These are phyloP conservation scores for Lecanoromycetidae sp. DNA, from an alignment of 2,329 filamentous ascomycete species.

Conservation along the genomic window DNA sequence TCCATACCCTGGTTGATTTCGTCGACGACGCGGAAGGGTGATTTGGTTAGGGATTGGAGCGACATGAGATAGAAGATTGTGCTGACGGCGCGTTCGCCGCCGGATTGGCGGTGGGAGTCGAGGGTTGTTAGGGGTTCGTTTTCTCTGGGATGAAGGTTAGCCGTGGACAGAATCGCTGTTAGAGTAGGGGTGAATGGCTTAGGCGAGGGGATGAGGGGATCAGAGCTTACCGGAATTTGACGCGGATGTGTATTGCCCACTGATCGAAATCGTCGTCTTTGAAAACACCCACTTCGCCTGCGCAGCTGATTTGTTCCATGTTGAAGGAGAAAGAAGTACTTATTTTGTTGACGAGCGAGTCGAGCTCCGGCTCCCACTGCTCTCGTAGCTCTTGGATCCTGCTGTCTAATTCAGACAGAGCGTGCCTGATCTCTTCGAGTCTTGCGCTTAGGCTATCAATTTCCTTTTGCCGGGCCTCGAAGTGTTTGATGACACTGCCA, in stretches of 20 bases:
- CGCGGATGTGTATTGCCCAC: constrained; percentile 87
- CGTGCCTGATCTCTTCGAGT: constrained; percentile 42
- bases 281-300: constrained; percentile 75
- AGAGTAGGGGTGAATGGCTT: not conserved
- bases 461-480: constrained; percentile 56
- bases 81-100: constrained; percentile 87
- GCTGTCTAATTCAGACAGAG: constrained; percentile 43
- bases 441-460: constrained; percentile 56
- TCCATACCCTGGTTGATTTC: constrained; percentile 99
- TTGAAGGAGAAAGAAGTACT: constrained; percentile 87
- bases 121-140: constrained; percentile 74
- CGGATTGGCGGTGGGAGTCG: constrained; percentile 86
- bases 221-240: constrained; percentile 60
- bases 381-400: constrained; percentile 55
- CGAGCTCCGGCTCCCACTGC: constrained; percentile 74
- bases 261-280: constrained; percentile 84
- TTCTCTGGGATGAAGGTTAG: too few relatives aligned
- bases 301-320: constrained; percentile 87
- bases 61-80: constrained; percentile 99
- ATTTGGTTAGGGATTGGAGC: constrained; percentile 81
- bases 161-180: too few relatives aligned
- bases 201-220: not conserved
- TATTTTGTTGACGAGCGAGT: constrained; percentile 65
- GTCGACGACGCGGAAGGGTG: constrained; percentile 94
- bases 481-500: constrained; percentile 63